These are phyloP conservation scores for Solioccasus polychromus DNA, from an alignment of 768 basidiomycete genomes.

Conservation along the genomic window DNA sequence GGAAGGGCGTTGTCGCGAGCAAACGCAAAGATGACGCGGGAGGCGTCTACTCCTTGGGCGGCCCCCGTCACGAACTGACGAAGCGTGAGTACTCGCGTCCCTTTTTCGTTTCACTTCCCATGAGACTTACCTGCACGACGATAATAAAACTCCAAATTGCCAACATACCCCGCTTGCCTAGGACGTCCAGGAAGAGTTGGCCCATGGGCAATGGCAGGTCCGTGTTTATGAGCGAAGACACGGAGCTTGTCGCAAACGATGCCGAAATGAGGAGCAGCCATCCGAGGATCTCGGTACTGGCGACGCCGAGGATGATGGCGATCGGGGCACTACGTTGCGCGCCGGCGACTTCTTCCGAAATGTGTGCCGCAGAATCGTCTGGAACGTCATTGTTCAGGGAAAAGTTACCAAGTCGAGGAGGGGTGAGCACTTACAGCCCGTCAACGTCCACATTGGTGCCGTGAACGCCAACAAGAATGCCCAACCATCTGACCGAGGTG, in stretches of 20 bases:
- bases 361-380: slow-evolving; percentile 78
- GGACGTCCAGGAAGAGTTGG: slow-evolving; percentile 61
- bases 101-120: background rate
- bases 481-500: slow-evolving; percentile 54
- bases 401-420: background rate
- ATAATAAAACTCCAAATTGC: slow-evolving; percentile 70
- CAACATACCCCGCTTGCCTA: slow-evolving; percentile 71
- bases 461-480: slow-evolving; percentile 72
- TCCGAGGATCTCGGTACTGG: slow-evolving; percentile 55
- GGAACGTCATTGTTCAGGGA: background rate
- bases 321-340: slow-evolving; percentile 64
- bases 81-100: background rate
- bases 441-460: slow-evolving; percentile 77
- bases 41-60: slow-evolving; percentile 72
- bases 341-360: slow-evolving; percentile 68
- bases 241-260: slow-evolving; percentile 60
- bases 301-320: slow-evolving; percentile 65
- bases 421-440: slow-evolving; percentile 53
- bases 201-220: slow-evolving; percentile 66
- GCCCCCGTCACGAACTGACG: slow-evolving; percentile 67
- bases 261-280: slow-evolving; percentile 66
- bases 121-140: slow-evolving; percentile 47
- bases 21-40: slow-evolving; percentile 73
- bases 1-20: slow-evolving; percentile 73
- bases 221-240: slow-evolving; percentile 46